These are phyloP conservation scores for Letharia columbiana DNA, from an alignment of 495 filamentous ascomycete species.

Conservation along the genomic window DNA sequence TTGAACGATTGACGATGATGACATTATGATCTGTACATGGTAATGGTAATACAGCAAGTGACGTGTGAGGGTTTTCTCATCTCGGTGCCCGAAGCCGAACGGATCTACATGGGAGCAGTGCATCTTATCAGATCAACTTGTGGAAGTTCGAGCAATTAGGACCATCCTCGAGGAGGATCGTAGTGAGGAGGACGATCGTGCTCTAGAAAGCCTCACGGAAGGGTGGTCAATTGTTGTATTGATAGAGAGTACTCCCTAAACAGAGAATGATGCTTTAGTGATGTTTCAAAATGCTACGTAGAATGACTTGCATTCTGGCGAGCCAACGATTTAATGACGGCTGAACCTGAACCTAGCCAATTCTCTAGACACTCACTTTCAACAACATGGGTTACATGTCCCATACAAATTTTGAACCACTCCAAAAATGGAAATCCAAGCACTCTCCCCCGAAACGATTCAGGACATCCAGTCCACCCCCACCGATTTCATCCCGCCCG, in stretches of 20 bases:
- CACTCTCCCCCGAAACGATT: conserved; percentile 23
- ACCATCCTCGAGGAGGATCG: background rate
- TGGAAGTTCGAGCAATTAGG: background rate
- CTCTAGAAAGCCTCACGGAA: background rate
- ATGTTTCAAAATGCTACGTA: background rate
- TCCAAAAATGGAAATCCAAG: conserved; percentile 23
- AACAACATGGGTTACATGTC: background rate
- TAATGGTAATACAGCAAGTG: background rate
- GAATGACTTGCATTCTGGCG: background rate
- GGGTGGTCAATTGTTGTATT: background rate
- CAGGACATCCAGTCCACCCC: conserved; percentile 20
- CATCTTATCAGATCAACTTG: background rate
- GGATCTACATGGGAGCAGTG: background rate
- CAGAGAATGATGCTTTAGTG: background rate
- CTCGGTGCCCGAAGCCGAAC: background rate
- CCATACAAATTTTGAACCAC: background rate
- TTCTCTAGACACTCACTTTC: background rate
- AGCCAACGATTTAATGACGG: background rate
- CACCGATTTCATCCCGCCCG: conserved; percentile 31
- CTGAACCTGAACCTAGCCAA: background rate
- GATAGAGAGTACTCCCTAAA: background rate
- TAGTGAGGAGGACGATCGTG: background rate
- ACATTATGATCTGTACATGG: background rate
- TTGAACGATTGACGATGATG: conserved; percentile 3
- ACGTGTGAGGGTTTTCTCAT: background rate